phyloP scores from a whole-genome alignment of 2,329 filamentous ascomycete genomes.

The Geoglossum cookeanum region DNA sequence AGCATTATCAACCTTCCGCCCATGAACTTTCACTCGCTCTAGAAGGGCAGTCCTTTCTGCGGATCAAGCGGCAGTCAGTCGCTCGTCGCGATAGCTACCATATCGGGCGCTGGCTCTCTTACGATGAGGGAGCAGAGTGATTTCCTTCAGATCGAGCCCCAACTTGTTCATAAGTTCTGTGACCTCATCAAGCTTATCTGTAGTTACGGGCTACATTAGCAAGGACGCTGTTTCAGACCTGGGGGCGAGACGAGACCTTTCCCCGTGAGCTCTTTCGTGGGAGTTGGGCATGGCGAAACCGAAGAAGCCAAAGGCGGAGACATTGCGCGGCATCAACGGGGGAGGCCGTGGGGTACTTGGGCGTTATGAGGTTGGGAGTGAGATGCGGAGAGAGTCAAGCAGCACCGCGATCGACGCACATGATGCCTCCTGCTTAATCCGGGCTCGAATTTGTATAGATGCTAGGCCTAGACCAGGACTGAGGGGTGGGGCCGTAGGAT shows the following conservation, averaged over 20 bases:
- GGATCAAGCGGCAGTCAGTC: constrained; percentile 8
- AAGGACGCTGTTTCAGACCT: no score
- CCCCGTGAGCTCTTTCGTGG: neutral
- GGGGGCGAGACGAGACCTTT: neutral
- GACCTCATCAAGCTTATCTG: constrained; percentile 52
- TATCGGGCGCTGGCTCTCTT: constrained; percentile 16
- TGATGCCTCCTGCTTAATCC: neutral
- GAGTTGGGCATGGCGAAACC: neutral
- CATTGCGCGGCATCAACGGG: neutral
- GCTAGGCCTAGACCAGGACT: neutral
- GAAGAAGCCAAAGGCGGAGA: neutral
- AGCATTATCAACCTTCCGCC: constrained; percentile 51
- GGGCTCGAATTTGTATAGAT: neutral
- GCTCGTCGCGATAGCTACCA: neutral
- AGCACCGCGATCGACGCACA: neutral
- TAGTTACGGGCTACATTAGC: neutral
- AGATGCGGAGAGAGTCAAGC: neutral
- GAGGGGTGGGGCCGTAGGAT: neutral
- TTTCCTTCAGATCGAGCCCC: constrained; percentile 39
- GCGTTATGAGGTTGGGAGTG: neutral
- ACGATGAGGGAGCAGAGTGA: constrained; percentile 41
- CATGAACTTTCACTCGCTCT: constrained; percentile 58
- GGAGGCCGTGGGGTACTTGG: neutral
- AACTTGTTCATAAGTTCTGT: constrained; percentile 43
- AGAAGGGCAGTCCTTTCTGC: constrained; percentile 43